Evolutionary conservation across 805 yeast species (phyloP).

Genomic region (Komagataella mondaviorum): DNA sequence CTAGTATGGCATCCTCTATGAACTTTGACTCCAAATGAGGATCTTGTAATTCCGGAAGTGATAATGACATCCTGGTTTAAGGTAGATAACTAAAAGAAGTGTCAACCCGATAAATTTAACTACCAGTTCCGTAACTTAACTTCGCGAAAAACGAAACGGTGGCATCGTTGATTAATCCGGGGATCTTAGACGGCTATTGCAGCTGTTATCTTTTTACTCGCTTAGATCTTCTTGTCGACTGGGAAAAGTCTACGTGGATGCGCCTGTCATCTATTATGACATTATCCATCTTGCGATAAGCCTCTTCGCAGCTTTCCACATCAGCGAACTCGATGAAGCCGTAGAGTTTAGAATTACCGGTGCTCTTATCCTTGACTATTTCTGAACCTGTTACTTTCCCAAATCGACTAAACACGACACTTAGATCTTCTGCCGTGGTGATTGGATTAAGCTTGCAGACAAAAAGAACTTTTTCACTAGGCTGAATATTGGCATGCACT

Average conservation of each 20-base stretch:
- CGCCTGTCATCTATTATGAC: slow-evolving; percentile 52
- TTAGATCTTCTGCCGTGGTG: slow-evolving; percentile 43
- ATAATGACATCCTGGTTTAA: not conserved
- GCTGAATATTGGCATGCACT: slow-evolving; percentile 41
- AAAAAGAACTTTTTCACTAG: slow-evolving; percentile 48
- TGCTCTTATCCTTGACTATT: slow-evolving; percentile 30
- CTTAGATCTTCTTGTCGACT: slow-evolving; percentile 22
- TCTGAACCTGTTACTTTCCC: slow-evolving; percentile 41
- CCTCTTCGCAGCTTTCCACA: slow-evolving; percentile 40
- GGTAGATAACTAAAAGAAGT: not conserved
- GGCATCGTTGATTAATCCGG: not conserved
- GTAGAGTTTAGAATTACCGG: slow-evolving; percentile 40
- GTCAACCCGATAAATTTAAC: not conserved
- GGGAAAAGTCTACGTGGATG: slow-evolving; percentile 58
- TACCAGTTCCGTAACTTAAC: not conserved
- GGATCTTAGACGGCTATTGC: not conserved
- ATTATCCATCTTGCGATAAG: slow-evolving; percentile 47
- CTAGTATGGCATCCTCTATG: not conserved
- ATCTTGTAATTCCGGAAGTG: not conserved
- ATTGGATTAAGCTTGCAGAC: slow-evolving; percentile 52
- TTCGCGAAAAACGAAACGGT: not conserved
- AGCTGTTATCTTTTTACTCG: not conserved
- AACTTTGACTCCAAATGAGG: not conserved
- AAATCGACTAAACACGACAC: slow-evolving; percentile 45
- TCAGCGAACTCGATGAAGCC: slow-evolving; percentile 48